Base-by-base conservation (phyloP, 2,329 filamentous ascomycete genomes). In the Trichoderma guizhouense region DNA sequence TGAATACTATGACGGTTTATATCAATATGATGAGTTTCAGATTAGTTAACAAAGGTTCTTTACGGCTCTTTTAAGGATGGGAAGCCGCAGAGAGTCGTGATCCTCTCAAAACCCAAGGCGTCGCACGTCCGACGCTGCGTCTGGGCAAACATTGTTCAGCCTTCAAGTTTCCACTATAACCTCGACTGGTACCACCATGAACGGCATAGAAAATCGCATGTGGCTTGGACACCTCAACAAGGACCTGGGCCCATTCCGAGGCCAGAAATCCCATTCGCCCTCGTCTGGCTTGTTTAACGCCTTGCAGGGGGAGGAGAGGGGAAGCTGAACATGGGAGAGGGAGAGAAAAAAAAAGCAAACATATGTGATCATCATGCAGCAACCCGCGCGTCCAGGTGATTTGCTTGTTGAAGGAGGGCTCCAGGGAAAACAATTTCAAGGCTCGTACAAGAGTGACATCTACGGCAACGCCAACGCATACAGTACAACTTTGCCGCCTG, bases 181-280 rank as follows among this genome's bases (percentile, higher is more conserved):
- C 60, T 69, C 26, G 60, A 32, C 58, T 62, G 47, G 58, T 71
- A 43, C 61, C n/a, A 64, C 69, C 69, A 43, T 57, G 24, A 34
- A 26, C 69, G 30, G 58, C 67, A 55, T 63, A 63, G 18, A 11
- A 53, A 30, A 53, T 21, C 47, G 47, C 47, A 53, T 24, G 57
- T 70, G 67, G 67, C 67, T 70, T 51, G 21, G 55, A 21, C 58
- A 70, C 43, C 32, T 55, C 8, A 15, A 51, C 47, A 6, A 65
- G 21, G 30, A 26, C 47, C 24, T 28, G 32, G 32, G 34, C 60
- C 30, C 8, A 14, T 36, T 53, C 4, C 21, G 68, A 32, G n/a
- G 68, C 43, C 58, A 57, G 64, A n/a, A 67, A 43, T 43, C 51
- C 34, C 34, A 43, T 67, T 67, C 64, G 64, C n/a, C 53, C 32